Evolutionary conservation across 805 yeast genomes (phyloP).

Genomic region (Candida montana): DNA sequence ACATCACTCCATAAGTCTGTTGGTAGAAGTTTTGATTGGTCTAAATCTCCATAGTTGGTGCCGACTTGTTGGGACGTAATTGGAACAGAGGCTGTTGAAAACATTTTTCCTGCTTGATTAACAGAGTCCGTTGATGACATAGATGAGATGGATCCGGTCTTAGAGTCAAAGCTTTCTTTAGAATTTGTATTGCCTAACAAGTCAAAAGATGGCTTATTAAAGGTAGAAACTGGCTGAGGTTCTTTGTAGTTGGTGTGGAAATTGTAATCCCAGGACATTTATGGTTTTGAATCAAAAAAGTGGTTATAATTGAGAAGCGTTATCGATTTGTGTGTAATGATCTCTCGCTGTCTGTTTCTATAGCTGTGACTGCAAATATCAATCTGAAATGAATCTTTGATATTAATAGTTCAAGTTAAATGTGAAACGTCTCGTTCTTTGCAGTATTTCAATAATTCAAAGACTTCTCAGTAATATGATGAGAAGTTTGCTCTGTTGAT

Average conservation of each 20-base stretch:
- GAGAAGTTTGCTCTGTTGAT: neutral
- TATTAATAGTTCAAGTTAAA: neutral
- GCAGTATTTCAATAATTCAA: no score
- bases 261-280: slow-evolving; percentile 22
- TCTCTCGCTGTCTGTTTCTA: neutral
- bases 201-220: neutral
- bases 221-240: slow-evolving; percentile 6
- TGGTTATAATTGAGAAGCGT: neutral
- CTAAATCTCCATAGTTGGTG: neutral
- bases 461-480: no score
- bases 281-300: neutral
- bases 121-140: slow-evolving; percentile 8
- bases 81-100: neutral
- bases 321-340: neutral
- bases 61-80: neutral
- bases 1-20: slow-evolving; percentile 30
- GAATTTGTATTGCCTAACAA: neutral
- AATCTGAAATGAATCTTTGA: no score
- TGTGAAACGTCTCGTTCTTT: neutral
- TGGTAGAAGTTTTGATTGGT: slow-evolving; percentile 28
- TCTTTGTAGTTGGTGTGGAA: slow-evolving; percentile 2
- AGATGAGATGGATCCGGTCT: slow-evolving; percentile 6
- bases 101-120: neutral
- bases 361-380: neutral
- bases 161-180: neutral